Base-by-base conservation (phyloP, 345 rosid species). In the Balakata baccata region DNA sequence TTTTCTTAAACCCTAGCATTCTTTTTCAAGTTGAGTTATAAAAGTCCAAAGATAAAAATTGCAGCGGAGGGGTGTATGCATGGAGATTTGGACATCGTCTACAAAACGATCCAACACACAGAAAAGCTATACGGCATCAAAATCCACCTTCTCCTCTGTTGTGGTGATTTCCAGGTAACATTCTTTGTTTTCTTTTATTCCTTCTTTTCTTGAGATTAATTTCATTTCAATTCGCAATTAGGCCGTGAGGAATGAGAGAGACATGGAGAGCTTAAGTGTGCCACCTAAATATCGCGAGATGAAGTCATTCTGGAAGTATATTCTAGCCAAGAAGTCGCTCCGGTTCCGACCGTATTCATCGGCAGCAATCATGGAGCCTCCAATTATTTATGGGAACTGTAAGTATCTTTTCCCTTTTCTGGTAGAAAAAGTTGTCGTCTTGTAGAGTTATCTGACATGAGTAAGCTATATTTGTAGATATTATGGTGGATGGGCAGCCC, bases 291-390 rank as follows among this genome's bases (percentile, higher is more conserved):
- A 83, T 70, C 87, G 84, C 51, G 92, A 87, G 60, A 89, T 92
- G 92, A 91, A 92, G 72, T 90, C 97, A 1, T 95, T 92, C 78
- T 92, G 93, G 98, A 95, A 92, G 85, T 91, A 92, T 80, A 86
- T 72, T 88, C 98, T 5, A 96, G 97, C 53, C 86, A 78, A 78
- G 85, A 85, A 77, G 70, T 90, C 23, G 97, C 99, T 45, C 98
- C 96, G 1, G 66, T 92, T 76, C 99, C 98, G 7, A 89, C 99
- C 1, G 85, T 95, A 5, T 95, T 95, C 83, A 91, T 95, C n/a
- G 94, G 97, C n/a, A 97, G 99, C 10, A 95, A 95, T 79, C 99
- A 92, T 51, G 99, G 92, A 81, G 99, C 99, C 79, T 95, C 97
- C 7, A 95, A 92, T 75, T 92, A 92, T 85, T 82, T 89, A 77